Evolutionary conservation across 192 early-diverging fungal genomes (phyloP).

Genomic region (Dimargaris cristalligena): DNA sequence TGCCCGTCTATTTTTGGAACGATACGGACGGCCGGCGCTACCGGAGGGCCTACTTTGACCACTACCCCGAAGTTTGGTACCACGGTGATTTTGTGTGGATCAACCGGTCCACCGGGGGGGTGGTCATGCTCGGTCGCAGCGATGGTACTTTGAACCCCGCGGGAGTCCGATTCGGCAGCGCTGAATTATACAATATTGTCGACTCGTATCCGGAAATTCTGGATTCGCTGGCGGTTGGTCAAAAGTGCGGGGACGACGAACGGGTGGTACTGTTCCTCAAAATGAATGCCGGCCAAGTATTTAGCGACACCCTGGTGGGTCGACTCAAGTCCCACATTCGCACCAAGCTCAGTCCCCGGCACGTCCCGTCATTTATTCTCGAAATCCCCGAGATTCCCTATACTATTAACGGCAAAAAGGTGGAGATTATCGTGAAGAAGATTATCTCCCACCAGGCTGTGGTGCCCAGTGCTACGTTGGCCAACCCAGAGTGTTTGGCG

Average conservation of each 20-base stretch:
- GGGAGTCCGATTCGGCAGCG: conserved; percentile 84
- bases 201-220: conserved; percentile 61
- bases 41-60: conserved; percentile 71
- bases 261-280: conserved; percentile 84
- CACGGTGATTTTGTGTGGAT: conserved; percentile 90
- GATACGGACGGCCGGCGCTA: conserved; percentile 65
- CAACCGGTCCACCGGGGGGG: conserved; percentile 68
- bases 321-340: conserved; percentile 64
- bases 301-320: conserved; percentile 44
- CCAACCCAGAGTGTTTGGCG: conserved; percentile 75
- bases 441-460: conserved; percentile 56
- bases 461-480: conserved; percentile 59
- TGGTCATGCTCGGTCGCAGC: conserved; percentile 85
- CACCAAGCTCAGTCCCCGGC: conserved; percentile 67
- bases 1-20: conserved; percentile 92
- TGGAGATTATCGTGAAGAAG: conserved; percentile 88
- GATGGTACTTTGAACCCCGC: conserved; percentile 87
- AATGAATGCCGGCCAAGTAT: conserved; percentile 42
- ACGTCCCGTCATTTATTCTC: conserved; percentile 80
- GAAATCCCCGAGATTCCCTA: conserved; percentile 76
- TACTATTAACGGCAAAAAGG: conserved; percentile 93
- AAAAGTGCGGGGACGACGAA: conserved; percentile 70
- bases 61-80: conserved; percentile 78
- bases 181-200: conserved; percentile 89
- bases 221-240: conserved; percentile 82